Conservation (phyloP, 1,284 basidiomycete species). For the Macrocystidia cucumis region DNA sequence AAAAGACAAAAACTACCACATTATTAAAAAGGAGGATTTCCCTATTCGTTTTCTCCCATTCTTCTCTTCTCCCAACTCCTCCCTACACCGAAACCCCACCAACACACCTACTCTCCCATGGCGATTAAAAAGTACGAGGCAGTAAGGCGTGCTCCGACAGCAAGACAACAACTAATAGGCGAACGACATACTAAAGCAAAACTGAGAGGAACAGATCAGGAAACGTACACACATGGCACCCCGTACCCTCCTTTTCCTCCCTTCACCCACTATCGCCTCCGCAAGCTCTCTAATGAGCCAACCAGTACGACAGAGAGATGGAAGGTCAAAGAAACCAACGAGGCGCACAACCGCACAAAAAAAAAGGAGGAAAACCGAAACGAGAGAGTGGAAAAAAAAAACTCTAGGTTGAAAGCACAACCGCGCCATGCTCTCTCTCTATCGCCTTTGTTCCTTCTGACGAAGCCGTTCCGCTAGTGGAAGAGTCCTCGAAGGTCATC, state of each 20-base stretch:
- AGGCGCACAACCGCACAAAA: conserved; percentile 4
- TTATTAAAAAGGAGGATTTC: background rate
- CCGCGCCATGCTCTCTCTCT: conserved; percentile 3
- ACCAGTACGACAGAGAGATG: conserved; percentile 1
- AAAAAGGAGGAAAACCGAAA: conserved; percentile 8
- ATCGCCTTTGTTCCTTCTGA: conserved; percentile 5
- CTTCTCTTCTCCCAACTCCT: conserved; percentile 8
- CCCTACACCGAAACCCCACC: too few species aligned
- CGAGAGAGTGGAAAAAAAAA: conserved; percentile 14
- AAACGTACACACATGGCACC: too few species aligned
- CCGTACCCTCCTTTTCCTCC: too few species aligned
- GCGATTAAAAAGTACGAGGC: too few species aligned
- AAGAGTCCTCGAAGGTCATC: conserved; percentile 23
- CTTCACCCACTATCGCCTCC: too few species aligned
- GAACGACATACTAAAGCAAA: too few species aligned
- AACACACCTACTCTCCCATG: too few species aligned
- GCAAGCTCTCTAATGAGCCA: too few species aligned
- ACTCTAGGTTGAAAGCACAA: conserved; percentile 4
- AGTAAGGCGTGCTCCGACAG: too few species aligned
- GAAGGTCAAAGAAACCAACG: conserved; percentile 1
- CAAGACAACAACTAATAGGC: too few species aligned
- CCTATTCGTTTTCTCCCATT: conserved; percentile 8
- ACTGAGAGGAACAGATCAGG: too few species aligned
- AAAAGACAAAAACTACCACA: too few species aligned
- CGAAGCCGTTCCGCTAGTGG: background rate